These are phyloP conservation scores for Thelonectria olida DNA, from an alignment of 2,329 filamentous ascomycete species.

Conservation along the genomic window DNA sequence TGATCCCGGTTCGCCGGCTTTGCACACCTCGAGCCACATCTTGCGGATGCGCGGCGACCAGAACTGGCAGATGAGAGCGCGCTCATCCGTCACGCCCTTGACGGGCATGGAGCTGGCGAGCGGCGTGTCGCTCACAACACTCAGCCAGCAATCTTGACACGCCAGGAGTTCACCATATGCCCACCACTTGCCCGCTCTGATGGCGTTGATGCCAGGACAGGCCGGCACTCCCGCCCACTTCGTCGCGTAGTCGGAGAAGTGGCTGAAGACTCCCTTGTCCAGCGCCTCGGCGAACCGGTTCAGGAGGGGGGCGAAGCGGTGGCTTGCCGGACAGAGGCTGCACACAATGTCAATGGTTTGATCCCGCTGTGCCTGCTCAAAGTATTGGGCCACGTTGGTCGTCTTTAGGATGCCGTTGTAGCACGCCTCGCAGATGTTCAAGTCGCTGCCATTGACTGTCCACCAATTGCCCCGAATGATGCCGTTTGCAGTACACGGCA, in stretches of 20 bases:
- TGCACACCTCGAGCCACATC: slow-evolving; percentile 43
- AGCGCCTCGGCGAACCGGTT: slow-evolving; percentile 40
- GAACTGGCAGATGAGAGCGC: slow-evolving; percentile 45
- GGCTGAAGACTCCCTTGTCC: slow-evolving; percentile 44
- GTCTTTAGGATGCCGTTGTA: slow-evolving; percentile 42
- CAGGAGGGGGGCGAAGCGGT: slow-evolving; percentile 39
- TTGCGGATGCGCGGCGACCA: slow-evolving; percentile 52
- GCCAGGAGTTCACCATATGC: slow-evolving; percentile 46
- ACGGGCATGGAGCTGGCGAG: slow-evolving; percentile 39
- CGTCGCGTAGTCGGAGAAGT: slow-evolving; percentile 40
- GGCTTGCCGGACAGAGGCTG: slow-evolving; percentile 39
- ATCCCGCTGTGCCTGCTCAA: slow-evolving; percentile 34
- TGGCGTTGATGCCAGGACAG: slow-evolving; percentile 42
- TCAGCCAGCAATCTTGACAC: slow-evolving; percentile 47
- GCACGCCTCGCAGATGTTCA: slow-evolving; percentile 47
- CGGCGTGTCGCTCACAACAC: slow-evolving; percentile 41
- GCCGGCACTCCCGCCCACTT: slow-evolving; percentile 40
- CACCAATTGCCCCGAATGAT: slow-evolving; percentile 47
- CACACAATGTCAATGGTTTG: slow-evolving; percentile 38
- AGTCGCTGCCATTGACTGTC: slow-evolving; percentile 37
- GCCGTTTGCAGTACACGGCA: slow-evolving; percentile 41
- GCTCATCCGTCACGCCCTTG: slow-evolving; percentile 36
- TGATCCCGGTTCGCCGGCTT: slow-evolving; percentile 37
- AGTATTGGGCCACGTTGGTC: slow-evolving; percentile 39
- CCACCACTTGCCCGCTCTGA: slow-evolving; percentile 44